Evolutionary conservation across 306 rosid genomes (phyloP).

Genomic region (Dalbergia cochinchinensis): DNA sequence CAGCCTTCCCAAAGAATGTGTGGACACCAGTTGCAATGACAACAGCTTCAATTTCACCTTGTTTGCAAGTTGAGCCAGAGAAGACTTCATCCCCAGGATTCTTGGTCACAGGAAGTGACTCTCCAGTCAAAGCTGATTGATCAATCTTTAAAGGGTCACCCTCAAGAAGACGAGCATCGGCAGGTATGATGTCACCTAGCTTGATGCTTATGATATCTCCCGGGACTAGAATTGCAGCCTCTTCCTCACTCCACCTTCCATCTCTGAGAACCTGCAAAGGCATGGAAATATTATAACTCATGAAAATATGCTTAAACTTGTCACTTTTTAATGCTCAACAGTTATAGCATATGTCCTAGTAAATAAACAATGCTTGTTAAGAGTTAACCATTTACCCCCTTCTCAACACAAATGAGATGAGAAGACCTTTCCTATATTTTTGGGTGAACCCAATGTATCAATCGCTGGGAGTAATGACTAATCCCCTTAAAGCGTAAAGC

Average conservation of each 20-base stretch:
- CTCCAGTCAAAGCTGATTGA: conserved; percentile 97
- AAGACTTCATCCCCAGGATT: conserved; percentile 93
- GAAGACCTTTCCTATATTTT: background rate
- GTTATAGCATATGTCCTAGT: background rate
- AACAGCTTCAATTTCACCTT: conserved; percentile 97
- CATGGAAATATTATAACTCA: conserved; percentile 19
- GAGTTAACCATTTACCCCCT: background rate
- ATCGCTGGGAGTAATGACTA: no score
- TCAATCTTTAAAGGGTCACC: conserved; percentile 96
- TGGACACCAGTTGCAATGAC: conserved; percentile 99
- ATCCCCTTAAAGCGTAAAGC: no score
- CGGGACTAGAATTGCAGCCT: conserved; percentile 93
- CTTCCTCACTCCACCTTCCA: conserved; percentile 92
- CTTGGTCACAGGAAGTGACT: conserved; percentile 94
- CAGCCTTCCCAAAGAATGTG: conserved; percentile 98
- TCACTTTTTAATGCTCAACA: background rate
- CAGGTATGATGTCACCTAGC: conserved; percentile 94
- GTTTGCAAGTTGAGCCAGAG: conserved; percentile 99
- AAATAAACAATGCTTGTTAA: background rate
- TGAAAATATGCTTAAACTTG: background rate
- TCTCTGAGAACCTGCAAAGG: conserved; percentile 86
- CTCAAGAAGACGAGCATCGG: conserved; percentile 98
- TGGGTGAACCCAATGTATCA: no score
- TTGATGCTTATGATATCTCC: conserved; percentile 95
- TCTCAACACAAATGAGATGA: conserved; percentile 8